Evolutionary conservation across 108 stramenopile genomes (phyloP).

Genomic region (Skeletonema grethae): DNA sequence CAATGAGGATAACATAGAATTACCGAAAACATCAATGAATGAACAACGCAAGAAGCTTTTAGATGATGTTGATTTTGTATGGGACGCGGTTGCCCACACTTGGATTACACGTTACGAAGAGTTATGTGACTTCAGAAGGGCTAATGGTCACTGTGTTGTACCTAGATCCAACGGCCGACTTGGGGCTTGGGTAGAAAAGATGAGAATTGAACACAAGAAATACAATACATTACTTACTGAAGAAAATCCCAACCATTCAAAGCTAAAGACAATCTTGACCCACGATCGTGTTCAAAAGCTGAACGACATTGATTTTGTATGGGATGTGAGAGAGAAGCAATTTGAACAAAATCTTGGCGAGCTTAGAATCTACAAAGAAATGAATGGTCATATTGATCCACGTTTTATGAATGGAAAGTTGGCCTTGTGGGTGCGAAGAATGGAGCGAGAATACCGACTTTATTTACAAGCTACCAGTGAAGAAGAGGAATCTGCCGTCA

Average conservation of each 20-base stretch:
- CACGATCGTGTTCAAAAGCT: slow-evolving; percentile 9
- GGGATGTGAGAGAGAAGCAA: slow-evolving; percentile 17
- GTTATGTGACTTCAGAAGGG: slow-evolving; percentile 22
- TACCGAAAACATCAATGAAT: slow-evolving; percentile 40
- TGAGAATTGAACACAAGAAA: slow-evolving; percentile 16
- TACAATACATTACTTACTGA: slow-evolving; percentile 13
- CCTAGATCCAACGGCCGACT: slow-evolving; percentile 20
- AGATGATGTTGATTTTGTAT: slow-evolving; percentile 43
- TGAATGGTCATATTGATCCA: slow-evolving; percentile 13
- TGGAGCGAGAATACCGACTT: slow-evolving; percentile 16
- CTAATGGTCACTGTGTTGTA: slow-evolving; percentile 35
- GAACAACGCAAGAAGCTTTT: slow-evolving; percentile 17
- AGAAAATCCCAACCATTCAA: slow-evolving; percentile 3
- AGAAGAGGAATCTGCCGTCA: slow-evolving; percentile 5
- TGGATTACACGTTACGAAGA: slow-evolving; percentile 37
- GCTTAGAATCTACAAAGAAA: slow-evolving; percentile 10
- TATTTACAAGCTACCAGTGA: slow-evolving; percentile 13
- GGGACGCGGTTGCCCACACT: slow-evolving; percentile 39
- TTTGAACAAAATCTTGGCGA: slow-evolving; percentile 4
- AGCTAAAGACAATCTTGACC: slow-evolving; percentile 12
- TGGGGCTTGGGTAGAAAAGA: slow-evolving; percentile 26
- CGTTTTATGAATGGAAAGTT: slow-evolving; percentile 4
- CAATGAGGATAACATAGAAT: not conserved
- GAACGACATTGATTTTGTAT: slow-evolving; percentile 15
- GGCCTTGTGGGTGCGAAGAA: slow-evolving; percentile 22